A percentile compares a stretch with the other conserved stretches of the same genome.
phyloP scores from a whole-genome alignment of 2,329 filamentous ascomycete species.

The Fusarium sp. region DNA sequence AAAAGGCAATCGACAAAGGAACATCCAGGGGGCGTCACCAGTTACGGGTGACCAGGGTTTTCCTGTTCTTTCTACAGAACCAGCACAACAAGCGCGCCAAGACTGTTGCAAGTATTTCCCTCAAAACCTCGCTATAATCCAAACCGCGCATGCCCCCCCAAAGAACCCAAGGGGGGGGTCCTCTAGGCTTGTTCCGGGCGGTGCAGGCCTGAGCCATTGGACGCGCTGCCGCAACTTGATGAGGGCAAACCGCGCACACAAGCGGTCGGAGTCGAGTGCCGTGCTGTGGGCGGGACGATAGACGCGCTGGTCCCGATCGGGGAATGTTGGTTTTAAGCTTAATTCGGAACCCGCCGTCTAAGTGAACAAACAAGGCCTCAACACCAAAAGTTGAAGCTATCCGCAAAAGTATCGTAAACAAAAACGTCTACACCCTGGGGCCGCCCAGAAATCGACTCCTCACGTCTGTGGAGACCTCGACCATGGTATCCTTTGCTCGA shows the following conservation, averaged over 20 bases:
- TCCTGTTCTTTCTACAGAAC: neutral
- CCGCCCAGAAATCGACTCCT: neutral
- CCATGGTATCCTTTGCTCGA: neutral
- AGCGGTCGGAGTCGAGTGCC: neutral
- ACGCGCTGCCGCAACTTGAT: neutral
- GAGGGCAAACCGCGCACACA: constrained; percentile 1
- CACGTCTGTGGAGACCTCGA: neutral
- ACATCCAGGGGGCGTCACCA: neutral
- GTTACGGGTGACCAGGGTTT: neutral
- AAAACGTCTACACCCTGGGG: neutral
- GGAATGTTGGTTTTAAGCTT: constrained; percentile 1
- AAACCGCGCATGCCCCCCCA: neutral
- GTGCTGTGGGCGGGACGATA: neutral
- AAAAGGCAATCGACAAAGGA: neutral
- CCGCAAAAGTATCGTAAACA: neutral
- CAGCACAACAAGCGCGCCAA: constrained; percentile 1
- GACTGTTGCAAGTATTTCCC: constrained; percentile 12
- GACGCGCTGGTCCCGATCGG: constrained; percentile 3
- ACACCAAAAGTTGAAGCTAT: neutral
- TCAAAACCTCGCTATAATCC: neutral
- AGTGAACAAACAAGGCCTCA: neutral
- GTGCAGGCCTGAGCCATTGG: constrained; percentile 6
- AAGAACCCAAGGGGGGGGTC: neutral
- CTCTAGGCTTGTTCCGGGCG: constrained; percentile 6
- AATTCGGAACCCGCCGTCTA: neutral